Evolutionary conservation across 2,329 filamentous ascomycete species (phyloP), one percentile per base, ranked within the genome.

Genomic region (Albifimbria verrucaria): DNA sequence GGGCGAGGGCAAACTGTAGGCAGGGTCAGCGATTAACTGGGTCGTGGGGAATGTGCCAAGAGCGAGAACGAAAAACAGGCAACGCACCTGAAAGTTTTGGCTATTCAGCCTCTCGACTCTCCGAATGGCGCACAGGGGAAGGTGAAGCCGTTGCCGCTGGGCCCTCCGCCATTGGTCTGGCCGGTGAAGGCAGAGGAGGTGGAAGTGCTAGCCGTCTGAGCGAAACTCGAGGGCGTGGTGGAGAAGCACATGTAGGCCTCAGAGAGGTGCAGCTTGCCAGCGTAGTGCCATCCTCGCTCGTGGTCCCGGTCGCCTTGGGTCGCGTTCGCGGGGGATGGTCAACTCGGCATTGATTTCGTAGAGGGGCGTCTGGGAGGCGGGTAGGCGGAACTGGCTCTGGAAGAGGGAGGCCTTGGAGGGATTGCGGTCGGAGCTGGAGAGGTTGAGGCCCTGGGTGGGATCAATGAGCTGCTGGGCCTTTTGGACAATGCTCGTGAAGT

Each of bases 291-390:
- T 61, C 91, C 90, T 62, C 83, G 80, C 54, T 86, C 85, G 52
- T 83, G 82, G 58, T 87, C 82, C 70, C 86, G 86, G 62, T 90
- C 89, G 55, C 87, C 86, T 48, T 87, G 83, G 55, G 81, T 86
- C 61, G 77, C 81, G 71, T 87, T 89, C 58, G 84, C 83, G 57
- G 83, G 86, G 87, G 54, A 99, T 89, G 52, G 92, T 95, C 55
- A 99, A 84, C 77, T 99, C 94, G 66, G 94, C 92, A 56, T 89
- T 92, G 74, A 99, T 97, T 77, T 99, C 94, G 75, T 95, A 92
- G 53, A 97, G 82, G 52, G 94, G 94, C 57, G 89, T 92, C 74
- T 99, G 93, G 39, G 90, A 88, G 66, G 91, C 86, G 45, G 94
- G 94, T 28, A 99, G 87, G 60, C 94, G 90, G 77, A 99, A 99